Evolutionary conservation across 2,329 filamentous ascomycete genomes (phyloP).

Genomic region (Hymenoscyphus infarciens): DNA sequence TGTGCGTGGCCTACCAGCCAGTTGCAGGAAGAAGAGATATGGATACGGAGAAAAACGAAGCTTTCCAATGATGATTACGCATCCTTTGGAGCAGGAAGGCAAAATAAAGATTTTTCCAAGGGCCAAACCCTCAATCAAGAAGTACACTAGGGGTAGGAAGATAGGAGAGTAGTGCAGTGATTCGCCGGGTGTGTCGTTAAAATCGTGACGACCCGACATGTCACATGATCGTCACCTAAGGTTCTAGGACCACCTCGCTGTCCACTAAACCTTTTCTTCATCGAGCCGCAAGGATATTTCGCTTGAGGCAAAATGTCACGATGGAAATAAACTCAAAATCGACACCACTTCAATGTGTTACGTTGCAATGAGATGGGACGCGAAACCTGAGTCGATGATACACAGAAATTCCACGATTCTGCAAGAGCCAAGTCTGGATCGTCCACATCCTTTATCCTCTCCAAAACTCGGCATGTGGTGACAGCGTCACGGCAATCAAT

Average conservation of each 20-base stretch:
- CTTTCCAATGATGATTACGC: too few species aligned
- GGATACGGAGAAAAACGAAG: too few species aligned
- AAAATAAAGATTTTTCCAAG: too few species aligned
- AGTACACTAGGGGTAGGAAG: too few species aligned
- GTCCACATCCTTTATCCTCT: background rate
- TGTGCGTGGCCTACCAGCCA: too few species aligned
- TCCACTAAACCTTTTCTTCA: background rate
- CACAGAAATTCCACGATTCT: background rate
- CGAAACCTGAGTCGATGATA: background rate
- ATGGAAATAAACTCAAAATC: background rate
- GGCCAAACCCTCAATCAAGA: too few species aligned
- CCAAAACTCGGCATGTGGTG: background rate
- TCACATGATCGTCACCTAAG: too few species aligned
- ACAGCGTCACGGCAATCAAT: background rate
- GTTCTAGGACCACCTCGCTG: background rate
- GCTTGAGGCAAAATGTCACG: background rate
- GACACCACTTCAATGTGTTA: conserved; percentile 1
- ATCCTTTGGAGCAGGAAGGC: too few species aligned
- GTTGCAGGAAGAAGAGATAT: too few species aligned
- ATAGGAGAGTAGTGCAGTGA: too few species aligned
- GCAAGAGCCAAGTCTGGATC: background rate
- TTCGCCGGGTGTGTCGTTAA: too few species aligned
- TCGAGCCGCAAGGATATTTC: background rate
- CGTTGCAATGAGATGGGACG: conserved; percentile 1
- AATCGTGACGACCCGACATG: too few species aligned